These are phyloP conservation scores for Talaromyces verruculosus DNA, from an alignment of 2,329 filamentous ascomycete species.

Conservation along the genomic window DNA sequence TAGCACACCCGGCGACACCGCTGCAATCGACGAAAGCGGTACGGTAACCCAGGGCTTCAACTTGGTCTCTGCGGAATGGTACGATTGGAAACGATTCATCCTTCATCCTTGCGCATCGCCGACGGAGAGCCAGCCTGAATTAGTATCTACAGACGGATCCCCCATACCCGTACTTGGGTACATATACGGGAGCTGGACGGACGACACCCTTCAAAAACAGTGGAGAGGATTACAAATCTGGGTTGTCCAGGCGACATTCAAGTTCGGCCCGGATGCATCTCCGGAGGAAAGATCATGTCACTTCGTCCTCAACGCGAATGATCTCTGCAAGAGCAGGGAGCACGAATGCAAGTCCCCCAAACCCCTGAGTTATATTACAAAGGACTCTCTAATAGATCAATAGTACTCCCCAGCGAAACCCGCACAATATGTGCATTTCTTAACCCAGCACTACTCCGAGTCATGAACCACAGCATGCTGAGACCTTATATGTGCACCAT, in stretches of 20 bases:
- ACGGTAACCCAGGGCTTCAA: constrained; percentile 7
- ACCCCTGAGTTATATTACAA: not conserved
- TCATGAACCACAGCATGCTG: constrained; percentile 5
- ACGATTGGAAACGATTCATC: constrained; percentile 17
- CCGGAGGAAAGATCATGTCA: constrained; percentile 1
- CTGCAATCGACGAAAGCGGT: not conserved
- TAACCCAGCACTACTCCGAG: constrained; percentile 16
- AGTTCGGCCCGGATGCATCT: not conserved
- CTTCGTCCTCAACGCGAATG: constrained; percentile 13
- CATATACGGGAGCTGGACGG: constrained; percentile 16
- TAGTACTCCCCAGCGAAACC: constrained; percentile 5
- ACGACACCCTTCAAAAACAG: not conserved
- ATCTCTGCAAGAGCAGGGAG: constrained; percentile 6
- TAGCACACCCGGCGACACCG: constrained; percentile 13
- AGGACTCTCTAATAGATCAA: not conserved
- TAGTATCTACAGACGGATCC: constrained; percentile 8
- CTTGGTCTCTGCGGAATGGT: constrained; percentile 15
- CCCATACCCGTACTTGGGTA: constrained; percentile 13
- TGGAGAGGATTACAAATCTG: constrained; percentile 15
- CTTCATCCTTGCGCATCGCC: constrained; percentile 10
- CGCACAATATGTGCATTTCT: constrained; percentile 12
- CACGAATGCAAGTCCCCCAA: not conserved
- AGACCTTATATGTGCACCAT: not conserved
- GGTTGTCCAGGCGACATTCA: constrained; percentile 8
- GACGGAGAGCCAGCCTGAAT: constrained; percentile 7